Evolutionary conservation across 805 yeast genomes (phyloP).

Genomic region (Blastobotrys muscicola): DNA sequence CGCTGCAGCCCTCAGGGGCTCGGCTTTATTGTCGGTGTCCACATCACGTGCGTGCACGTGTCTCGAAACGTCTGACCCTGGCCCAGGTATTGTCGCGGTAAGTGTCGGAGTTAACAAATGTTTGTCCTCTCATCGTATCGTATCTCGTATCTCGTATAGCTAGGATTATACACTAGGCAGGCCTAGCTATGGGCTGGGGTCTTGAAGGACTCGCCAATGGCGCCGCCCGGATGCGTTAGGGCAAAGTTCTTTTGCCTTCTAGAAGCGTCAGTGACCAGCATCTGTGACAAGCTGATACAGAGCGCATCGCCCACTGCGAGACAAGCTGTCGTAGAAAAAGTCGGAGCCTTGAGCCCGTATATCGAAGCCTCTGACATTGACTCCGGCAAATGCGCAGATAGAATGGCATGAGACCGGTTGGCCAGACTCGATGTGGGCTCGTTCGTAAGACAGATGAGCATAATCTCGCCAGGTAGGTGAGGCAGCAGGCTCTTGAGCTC

Average conservation of each 20-base stretch:
- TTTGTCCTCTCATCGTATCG: too few relatives aligned
- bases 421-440: constrained; percentile 45
- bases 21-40: too few relatives aligned
- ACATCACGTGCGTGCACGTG: too few relatives aligned
- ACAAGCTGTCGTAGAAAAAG: constrained; percentile 71
- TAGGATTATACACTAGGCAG: too few relatives aligned
- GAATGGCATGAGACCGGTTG: constrained; percentile 40
- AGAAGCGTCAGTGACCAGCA: constrained; percentile 47
- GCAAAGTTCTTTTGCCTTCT: constrained; percentile 51
- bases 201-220: constrained; percentile 54
- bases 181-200: too few relatives aligned
- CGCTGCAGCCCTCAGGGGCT: too few relatives aligned
- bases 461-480: constrained; percentile 44
- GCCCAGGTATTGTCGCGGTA: too few relatives aligned
- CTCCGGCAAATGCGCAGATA: constrained; percentile 55
- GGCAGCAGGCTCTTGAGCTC: constrained; percentile 53
- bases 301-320: constrained; percentile 72
- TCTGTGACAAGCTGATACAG: constrained; percentile 61
- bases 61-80: too few relatives aligned
- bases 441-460: constrained; percentile 58
- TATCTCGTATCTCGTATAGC: too few relatives aligned
- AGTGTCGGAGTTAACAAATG: too few relatives aligned
- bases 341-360: constrained; percentile 82
- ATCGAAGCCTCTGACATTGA: constrained; percentile 49
- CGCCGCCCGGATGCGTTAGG: constrained; percentile 83